phyloP scores from a whole-genome alignment of 2,329 filamentous ascomycete genomes.

The Ceratocystis colombiana region DNA sequence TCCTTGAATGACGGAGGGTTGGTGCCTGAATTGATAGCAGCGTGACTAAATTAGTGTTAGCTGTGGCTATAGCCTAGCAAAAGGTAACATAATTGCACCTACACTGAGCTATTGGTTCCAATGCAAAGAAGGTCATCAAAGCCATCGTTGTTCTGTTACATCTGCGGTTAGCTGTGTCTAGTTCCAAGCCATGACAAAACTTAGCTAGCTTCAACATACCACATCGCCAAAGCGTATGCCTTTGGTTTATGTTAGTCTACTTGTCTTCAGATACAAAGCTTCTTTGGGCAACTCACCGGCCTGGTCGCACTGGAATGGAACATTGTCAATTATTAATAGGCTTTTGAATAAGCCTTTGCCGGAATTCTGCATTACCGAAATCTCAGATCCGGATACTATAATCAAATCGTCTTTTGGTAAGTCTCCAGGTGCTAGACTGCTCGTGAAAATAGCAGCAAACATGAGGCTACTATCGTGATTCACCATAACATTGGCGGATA shows the following conservation, averaged over 20 bases:
- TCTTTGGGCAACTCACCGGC: constrained; percentile 10
- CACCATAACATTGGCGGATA: background rate
- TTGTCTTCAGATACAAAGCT: background rate
- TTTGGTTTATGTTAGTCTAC: constrained; percentile 1
- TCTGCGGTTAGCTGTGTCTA: background rate
- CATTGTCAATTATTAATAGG: background rate
- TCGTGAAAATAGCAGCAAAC: constrained; percentile 25
- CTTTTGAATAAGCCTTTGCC: constrained; percentile 4
- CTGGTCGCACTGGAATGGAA: constrained; percentile 18
- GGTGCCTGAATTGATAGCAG: constrained; percentile 22
- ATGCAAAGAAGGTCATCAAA: constrained; percentile 32
- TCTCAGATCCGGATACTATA: background rate
- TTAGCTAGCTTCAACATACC: constrained; percentile 2
- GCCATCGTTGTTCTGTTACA: constrained; percentile 26
- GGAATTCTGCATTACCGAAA: constrained; percentile 9
- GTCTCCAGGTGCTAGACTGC: background rate
- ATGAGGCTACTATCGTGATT: constrained; percentile 12
- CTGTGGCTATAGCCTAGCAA: background rate
- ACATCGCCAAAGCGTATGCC: constrained; percentile 21
- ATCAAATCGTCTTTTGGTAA: constrained; percentile 18
- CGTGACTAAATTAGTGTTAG: constrained; percentile 18
- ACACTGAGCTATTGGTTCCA: constrained; percentile 26
- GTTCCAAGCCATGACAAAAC: background rate
- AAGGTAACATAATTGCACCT: background rate
- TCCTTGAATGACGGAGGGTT: constrained; percentile 20